phyloP scores from a whole-genome alignment of 2,329 filamentous ascomycete genomes.

The Fusarium burgessii region DNA sequence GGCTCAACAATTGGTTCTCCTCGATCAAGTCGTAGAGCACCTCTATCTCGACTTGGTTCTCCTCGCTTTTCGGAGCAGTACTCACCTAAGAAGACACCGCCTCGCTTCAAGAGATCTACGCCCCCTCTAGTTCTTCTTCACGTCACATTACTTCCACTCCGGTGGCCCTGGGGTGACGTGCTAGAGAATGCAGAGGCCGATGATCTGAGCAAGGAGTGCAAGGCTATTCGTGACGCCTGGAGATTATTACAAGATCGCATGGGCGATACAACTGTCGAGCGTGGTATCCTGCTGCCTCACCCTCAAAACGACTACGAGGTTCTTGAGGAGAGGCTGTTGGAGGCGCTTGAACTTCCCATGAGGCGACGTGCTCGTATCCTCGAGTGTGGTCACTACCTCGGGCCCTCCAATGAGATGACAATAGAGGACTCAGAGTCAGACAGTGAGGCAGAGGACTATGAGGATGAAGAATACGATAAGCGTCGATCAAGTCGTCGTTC shows the following conservation, averaged over 20 bases:
- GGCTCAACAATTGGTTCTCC: slow-evolving; percentile 68
- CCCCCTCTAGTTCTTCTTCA: slow-evolving; percentile 82
- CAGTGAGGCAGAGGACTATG: slow-evolving; percentile 60
- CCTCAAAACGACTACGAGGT: slow-evolving; percentile 84
- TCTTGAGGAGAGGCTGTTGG: slow-evolving; percentile 80
- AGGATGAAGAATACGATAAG: slow-evolving; percentile 49
- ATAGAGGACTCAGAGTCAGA: slow-evolving; percentile 59
- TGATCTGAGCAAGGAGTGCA: slow-evolving; percentile 60
- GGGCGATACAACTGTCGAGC: slow-evolving; percentile 77
- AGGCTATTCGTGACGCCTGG: slow-evolving; percentile 71
- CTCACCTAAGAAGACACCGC: slow-evolving; percentile 69
- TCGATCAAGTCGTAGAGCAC: slow-evolving; percentile 63
- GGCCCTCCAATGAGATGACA: slow-evolving; percentile 64
- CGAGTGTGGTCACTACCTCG: slow-evolving; percentile 81
- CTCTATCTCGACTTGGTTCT: slow-evolving; percentile 67
- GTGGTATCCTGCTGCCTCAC: slow-evolving; percentile 81
- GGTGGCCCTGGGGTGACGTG: slow-evolving; percentile 72
- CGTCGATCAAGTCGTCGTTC: slow-evolving; percentile 36
- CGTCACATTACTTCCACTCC: slow-evolving; percentile 78
- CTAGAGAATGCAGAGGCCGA: slow-evolving; percentile 58
- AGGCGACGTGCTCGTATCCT: slow-evolving; percentile 74
- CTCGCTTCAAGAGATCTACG: slow-evolving; percentile 67
- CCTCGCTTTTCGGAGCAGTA: slow-evolving; percentile 64
- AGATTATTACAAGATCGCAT: slow-evolving; percentile 76
- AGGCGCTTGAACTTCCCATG: slow-evolving; percentile 77